Evolutionary conservation across 148 eudicot species (phyloP), one percentile per base, ranked within the genome.

Genomic region (Diospyros lotus): DNA sequence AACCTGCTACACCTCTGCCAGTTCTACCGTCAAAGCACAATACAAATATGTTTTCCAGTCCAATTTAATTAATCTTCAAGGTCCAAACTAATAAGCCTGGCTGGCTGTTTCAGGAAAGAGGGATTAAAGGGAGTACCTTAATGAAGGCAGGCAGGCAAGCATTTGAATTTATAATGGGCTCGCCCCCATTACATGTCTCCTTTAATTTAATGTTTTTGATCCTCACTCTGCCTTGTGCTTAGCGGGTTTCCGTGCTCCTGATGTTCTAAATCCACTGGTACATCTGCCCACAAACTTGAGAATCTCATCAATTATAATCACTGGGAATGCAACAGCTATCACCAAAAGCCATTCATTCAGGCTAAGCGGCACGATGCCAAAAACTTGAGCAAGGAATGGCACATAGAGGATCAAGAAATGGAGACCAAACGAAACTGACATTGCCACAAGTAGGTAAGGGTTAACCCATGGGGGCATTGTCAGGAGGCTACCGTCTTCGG

Each of bases 391-490:
- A 40, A 88, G 83, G 86, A 88, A 84, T 8, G 91, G 91, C 45
- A 88, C 87, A 64, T 86, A 86, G 51, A 88, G 83, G 76, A 88
- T 88, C 83, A 88, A 64, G 76, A 88, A 86, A 69, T 88, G 91
- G 78, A 88, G 69, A 54, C 89, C 91, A 56, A 88, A 88, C 8
- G 91, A 88, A 76, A 88, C 77, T 1, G 89, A 88, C 91, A 88
- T 88, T n/a, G 91, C 91, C 59, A 86, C 7, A 68, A 86, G 87
- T 45, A 88, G 85, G 80, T 81, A 86, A 9, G 91, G 91, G 77
- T 88, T 88, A 71, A 88, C 89, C 91, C 91, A 88, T 46, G 91
- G 91, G 17, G 91, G 91, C 91, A 88, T 86, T 38, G 87, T 70
- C 65, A 88, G 68, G 43, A 88, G 86, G 72, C 89, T 88, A 12